Evolutionary conservation across 768 basidiomycete species (phyloP), one percentile per base, ranked within the genome.

Genomic region (Termitomyces heimii): DNA sequence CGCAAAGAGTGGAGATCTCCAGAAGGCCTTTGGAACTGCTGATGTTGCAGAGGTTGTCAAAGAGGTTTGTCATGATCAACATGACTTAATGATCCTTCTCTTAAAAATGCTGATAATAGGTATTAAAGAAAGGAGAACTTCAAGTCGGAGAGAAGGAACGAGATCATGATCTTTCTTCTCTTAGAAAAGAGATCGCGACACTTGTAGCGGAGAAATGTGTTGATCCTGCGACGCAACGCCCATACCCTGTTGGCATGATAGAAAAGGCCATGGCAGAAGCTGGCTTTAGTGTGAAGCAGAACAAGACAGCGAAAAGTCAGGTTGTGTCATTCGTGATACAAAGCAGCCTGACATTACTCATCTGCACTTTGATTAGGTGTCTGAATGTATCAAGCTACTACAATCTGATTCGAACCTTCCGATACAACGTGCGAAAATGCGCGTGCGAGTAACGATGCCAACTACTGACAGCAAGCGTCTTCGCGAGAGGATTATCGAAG

Each of bases 91-190:
- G 35, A 35, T 20, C 47, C 16, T 34, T 44, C 46, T 28, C 44
- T 54, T 45, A 44, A 44, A 8, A 22, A n/a, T n/a, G n/a, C n/a
- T n/a, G n/a, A n/a, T 34, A 29, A 8, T 59, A 96, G 92, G 97
- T 99, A 61, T 73, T 99, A 42, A 89, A 88, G 70, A 96, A 97
- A 72, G 97, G 97, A 20, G 97, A 99, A 68, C 76, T 99, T 2
- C 97, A 99, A 75, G 91, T 98, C 31, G 91, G 92, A 39, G 96
- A 98, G 67, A 97, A 98, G 69, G 97, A 99, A 67, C 85, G 97
- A 24, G 89, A 93, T 53, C 94, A 97, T 61, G 91, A 96, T 65
- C 81, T 97, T 5, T 74, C 83, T 13, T 82, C 93, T 2, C 68
- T 98, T 45, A 85, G 92, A 54, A 81, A 75, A 63, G 97, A 98